phyloP scores from a whole-genome alignment of 805 yeast genomes.

The Peterozyma xylosa region DNA sequence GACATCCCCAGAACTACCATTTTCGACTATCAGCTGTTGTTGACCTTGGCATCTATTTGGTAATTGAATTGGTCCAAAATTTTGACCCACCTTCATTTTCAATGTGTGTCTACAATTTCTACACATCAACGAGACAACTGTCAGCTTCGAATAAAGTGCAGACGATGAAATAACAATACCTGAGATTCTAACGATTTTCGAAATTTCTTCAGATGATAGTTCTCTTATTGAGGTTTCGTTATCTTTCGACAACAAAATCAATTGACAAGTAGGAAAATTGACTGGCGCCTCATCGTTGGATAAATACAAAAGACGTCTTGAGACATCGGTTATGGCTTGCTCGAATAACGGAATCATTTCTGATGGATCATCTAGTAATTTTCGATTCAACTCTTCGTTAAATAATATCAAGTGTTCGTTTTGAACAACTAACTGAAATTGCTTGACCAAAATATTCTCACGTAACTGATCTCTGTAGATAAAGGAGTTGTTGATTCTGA shows the following conservation, averaged over 20 bases:
- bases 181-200: conserved; percentile 82
- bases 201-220: conserved; percentile 78
- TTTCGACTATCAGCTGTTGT: conserved; percentile 25
- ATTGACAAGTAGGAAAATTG: conserved; percentile 75
- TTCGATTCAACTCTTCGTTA: conserved; percentile 84
- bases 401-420: conserved; percentile 80
- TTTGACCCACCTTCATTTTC: conserved; percentile 50
- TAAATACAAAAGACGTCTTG: conserved; percentile 57
- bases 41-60: conserved; percentile 64
- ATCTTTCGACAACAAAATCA: conserved; percentile 68
- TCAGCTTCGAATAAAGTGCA: conserved; percentile 81
- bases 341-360: conserved; percentile 86
- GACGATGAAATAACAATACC: conserved; percentile 93
- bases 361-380: conserved; percentile 76
- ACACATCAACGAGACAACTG: conserved; percentile 77
- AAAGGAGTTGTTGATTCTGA: conserved; percentile 74
- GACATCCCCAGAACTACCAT: conserved; percentile 34
- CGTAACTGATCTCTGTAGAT: conserved; percentile 86
- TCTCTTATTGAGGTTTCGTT: conserved; percentile 69
- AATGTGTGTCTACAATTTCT: conserved; percentile 79
- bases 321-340: conserved; percentile 76
- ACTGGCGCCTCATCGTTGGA: conserved; percentile 42
- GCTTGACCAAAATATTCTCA: conserved; percentile 73
- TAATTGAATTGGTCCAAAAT: conserved; percentile 62
- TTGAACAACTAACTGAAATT: conserved; percentile 66